Conservation (phyloP, 2,329 filamentous ascomycete species). For the Lachnellula subtilissima region DNA sequence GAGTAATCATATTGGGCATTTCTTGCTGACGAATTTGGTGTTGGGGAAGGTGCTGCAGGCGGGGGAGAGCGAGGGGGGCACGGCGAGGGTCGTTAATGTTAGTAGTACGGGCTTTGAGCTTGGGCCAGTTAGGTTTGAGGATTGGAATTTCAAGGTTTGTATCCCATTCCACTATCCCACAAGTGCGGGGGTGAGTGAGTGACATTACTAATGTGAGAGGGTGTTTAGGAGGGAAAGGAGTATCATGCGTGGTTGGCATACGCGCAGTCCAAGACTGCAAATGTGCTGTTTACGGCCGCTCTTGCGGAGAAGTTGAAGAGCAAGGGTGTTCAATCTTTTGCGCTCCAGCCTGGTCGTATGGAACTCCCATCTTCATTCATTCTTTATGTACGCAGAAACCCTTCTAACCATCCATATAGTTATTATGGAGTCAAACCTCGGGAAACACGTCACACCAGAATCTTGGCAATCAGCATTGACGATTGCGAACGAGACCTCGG, state of each 20-base stretch:
- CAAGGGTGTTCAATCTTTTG: slow-evolving; percentile 25
- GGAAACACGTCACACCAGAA: background rate
- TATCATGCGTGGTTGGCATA: slow-evolving; percentile 33
- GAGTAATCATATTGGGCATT: slow-evolving; percentile 29
- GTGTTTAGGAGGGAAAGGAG: slow-evolving; percentile 16
- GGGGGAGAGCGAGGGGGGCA: slow-evolving; percentile 12
- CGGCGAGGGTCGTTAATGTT: slow-evolving; percentile 35
- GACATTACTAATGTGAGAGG: too few relatives aligned
- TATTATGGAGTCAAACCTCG: background rate
- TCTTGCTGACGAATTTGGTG: slow-evolving; percentile 29
- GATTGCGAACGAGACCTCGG: too few relatives aligned
- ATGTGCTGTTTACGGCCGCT: slow-evolving; percentile 29
- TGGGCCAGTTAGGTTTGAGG: slow-evolving; percentile 34
- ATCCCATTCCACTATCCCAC: too few relatives aligned
- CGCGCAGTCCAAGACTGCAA: slow-evolving; percentile 34
- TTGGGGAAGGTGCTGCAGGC: slow-evolving; percentile 25
- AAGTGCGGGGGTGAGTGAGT: too few relatives aligned
- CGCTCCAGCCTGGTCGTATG: slow-evolving; percentile 28
- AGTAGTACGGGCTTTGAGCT: slow-evolving; percentile 36
- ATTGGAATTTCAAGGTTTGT: slow-evolving; percentile 36
- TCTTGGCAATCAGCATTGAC: background rate
- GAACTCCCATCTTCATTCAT: too few relatives aligned
- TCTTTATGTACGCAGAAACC: too few relatives aligned
- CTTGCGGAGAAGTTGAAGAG: slow-evolving; percentile 13
- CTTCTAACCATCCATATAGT: too few relatives aligned